Percentiles rank a stretch among this genome's conserved stretches.
Evolutionary conservation across 2,329 filamentous ascomycete genomes (phyloP).

Genomic region (Colletotrichum falcatum): DNA sequence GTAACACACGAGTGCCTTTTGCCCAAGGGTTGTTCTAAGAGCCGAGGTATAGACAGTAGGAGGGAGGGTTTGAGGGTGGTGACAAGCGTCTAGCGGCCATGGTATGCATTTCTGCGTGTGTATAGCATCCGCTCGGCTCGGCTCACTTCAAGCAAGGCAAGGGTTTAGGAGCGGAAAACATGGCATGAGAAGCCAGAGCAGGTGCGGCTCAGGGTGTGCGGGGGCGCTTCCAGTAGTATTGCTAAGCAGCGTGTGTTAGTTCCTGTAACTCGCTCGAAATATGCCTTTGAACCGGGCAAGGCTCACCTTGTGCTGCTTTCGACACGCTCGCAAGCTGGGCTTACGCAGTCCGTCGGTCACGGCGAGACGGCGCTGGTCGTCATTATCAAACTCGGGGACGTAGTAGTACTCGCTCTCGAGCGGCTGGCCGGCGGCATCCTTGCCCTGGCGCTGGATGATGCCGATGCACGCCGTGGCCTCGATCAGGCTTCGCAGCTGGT

Average conservation of each 20-base stretch:
- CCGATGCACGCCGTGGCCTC: conserved; percentile 84
- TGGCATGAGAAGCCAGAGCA: conserved; percentile 12
- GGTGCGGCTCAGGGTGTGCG: conserved; percentile 63
- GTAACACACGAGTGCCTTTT: conserved; percentile 21
- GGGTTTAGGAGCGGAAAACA: conserved; percentile 7
- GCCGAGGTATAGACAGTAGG: conserved; percentile 37
- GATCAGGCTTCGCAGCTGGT: conserved; percentile 77
- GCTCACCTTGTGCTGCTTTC: conserved; percentile 96
- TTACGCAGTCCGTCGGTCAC: conserved; percentile 89
- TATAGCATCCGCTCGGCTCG: conserved; percentile 11
- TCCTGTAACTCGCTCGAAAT: conserved; percentile 1
- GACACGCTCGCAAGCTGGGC: conserved; percentile 87
- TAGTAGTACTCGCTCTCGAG: conserved; percentile 99
- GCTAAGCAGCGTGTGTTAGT: conserved; percentile 55
- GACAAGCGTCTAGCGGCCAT: conserved; percentile 9
- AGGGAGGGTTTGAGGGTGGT: conserved; percentile 9
- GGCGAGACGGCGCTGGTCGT: conserved; percentile 81
- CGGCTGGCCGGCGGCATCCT: conserved; percentile 93
- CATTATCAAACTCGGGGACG: conserved; percentile 85
- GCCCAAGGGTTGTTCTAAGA: conserved; percentile 25
- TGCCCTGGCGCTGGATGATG: conserved; percentile 89
- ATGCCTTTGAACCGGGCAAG: not conserved
- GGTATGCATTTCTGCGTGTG: not conserved
- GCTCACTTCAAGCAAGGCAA: conserved; percentile 28
- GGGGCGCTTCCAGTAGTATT: conserved; percentile 78